These are phyloP conservation scores for Cryptosporidium ubiquitum DNA, from an alignment of 169 alveolate genomes.

Conservation along the genomic window DNA sequence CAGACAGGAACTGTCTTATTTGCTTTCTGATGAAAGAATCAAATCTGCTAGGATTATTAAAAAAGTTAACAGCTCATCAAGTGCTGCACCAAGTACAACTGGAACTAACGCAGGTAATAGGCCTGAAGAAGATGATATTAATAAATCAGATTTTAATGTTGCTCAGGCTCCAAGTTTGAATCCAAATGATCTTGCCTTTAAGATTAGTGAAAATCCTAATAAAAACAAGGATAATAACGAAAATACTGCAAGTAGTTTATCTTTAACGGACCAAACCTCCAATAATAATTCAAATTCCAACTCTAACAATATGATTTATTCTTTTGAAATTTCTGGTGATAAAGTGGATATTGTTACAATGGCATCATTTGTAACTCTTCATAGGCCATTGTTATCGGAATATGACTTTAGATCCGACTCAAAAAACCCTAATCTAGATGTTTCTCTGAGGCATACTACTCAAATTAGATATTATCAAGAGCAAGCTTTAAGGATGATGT, in stretches of 20 bases:
- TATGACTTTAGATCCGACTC: constrained; percentile 95
- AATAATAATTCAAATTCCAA: background rate
- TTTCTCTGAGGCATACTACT: constrained; percentile 91
- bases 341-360: constrained; percentile 89
- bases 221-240: background rate
- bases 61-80: background rate
- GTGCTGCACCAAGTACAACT: background rate
- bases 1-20: constrained; percentile 84
- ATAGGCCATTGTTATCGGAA: constrained; percentile 96
- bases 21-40: constrained; percentile 86
- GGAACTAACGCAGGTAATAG: background rate
- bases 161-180: constrained; percentile 55
- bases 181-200: constrained; percentile 42
- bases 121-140: background rate
- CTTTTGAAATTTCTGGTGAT: constrained; percentile 89
- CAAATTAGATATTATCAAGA: constrained; percentile 93
- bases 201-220: constrained; percentile 15
- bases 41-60: constrained; percentile 81
- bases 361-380: constrained; percentile 88
- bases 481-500: constrained; percentile 96
- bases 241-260: background rate
- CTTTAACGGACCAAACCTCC: background rate
- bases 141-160: constrained; percentile 33
- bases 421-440: constrained; percentile 86
- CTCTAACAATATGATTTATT: constrained; percentile 78